Conservation (phyloP, 2,329 filamentous ascomycete genomes). For the Microdochium bolleyi region DNA sequence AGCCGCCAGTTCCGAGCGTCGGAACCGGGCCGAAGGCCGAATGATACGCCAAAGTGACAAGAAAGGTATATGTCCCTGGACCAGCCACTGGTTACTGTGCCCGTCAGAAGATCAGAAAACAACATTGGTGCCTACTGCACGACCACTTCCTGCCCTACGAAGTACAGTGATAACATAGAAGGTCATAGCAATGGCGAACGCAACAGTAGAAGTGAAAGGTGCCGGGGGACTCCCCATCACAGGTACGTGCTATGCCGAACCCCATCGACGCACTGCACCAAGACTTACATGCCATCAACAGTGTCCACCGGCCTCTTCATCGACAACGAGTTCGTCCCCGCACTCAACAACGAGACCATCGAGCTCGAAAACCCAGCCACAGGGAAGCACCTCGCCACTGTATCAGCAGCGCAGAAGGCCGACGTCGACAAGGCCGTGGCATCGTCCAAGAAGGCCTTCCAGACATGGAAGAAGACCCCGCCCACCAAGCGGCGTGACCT, state of each 20-base stretch:
- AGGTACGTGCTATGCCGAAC: not conserved
- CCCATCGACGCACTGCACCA: not conserved
- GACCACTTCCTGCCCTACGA: too few relatives aligned
- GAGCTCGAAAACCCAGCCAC: not conserved
- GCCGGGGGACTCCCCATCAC: not conserved
- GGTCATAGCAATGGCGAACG: not conserved
- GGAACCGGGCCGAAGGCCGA: not conserved
- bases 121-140: too few relatives aligned
- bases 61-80: not conserved
- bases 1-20: not conserved
- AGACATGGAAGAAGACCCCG: slow-evolving; percentile 52
- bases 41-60: not conserved
- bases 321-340: not conserved
- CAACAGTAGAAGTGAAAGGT: not conserved
- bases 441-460: slow-evolving; percentile 54
- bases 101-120: too few relatives aligned
- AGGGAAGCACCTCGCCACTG: not conserved
- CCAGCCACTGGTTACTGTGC: too few relatives aligned
- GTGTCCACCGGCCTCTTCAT: not conserved
- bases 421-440: slow-evolving; percentile 60
- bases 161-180: not conserved
- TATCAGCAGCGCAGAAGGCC: slow-evolving; percentile 28
- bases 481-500: slow-evolving; percentile 51
- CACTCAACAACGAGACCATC: not conserved
- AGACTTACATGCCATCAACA: not conserved